Evolutionary conservation across 192 early-diverging fungal species (phyloP), one percentile per base, ranked within the genome.

Genomic region (Entophlyctis luteolus): DNA sequence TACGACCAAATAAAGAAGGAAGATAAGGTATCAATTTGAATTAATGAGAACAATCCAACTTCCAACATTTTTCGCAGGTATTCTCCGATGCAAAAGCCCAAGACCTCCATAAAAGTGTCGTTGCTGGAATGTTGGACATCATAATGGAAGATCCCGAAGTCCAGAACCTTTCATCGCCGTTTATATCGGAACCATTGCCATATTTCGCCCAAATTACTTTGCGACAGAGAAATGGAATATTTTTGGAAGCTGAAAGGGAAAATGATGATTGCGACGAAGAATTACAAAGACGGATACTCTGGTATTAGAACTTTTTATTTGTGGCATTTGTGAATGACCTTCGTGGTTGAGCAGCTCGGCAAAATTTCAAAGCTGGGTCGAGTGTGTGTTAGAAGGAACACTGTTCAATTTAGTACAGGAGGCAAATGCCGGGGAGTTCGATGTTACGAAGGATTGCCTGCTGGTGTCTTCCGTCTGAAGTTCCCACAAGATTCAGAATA

Each of bases 351-450:
- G 47, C 39, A 45, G 39, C 16, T 46, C 33, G 4, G 4, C 62
- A 35, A n/a, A 75, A 23, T 81, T 84, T 47, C 75, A 78, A 36
- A 82, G 76, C 55, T 34, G 65, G 23, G 63, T 80, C 4, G 82
- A 82, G 53, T 48, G 42, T 14, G 65, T 75, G n/a, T 59, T 84
- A 33, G 82, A 84, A 60, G 73, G 78, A 14, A 84, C 82, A 0
- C 20, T 84, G 4, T 83, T 67, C 71, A 84, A 84, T 60, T 31
- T 84, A 1, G 75, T 84, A 65, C 82, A 84, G 57, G 82, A 84
- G 55, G 73, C 72, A 2, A 70, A 77, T 25, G 63, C 58, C 14
- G 74, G 67, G 6, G 82, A 81, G 57, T 84, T 84, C 72, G 79
- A 84, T 22, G 59, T 79, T n/a, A 80, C 76, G 14, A 68, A 70